Base-by-base conservation (phyloP, 495 filamentous ascomycete species). In the Trichoderma virens region DNA sequence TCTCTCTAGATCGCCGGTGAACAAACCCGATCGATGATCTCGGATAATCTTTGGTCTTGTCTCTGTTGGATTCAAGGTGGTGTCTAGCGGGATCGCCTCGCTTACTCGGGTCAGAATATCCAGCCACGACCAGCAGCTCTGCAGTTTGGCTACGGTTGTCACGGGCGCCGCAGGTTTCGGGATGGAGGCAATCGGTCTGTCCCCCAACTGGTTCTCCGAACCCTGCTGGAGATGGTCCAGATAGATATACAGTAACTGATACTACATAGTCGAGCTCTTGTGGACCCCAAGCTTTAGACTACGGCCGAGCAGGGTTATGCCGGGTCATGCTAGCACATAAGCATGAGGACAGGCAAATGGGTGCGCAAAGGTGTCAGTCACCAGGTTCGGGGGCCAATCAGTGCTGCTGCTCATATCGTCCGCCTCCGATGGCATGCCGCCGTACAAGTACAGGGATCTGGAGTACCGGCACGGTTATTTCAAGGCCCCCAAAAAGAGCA, bases 201-300 rank as follows among this genome's bases (percentile, higher is more conserved):
- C 38, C 18, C 13, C 38, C 38, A 16, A 13, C 38, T 20, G 18
- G 3, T 47, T n/a, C 8, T 23, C 43, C 20, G 43, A 47, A 23
- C 18, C 43, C 43, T 51, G 18, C 45, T 25, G 45, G 45, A 51
- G 45, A 51, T 51, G 45, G 45, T 8, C 45, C 25, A 56, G 51
- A 56, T 56, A 56, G 23, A 56, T 28, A 28, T 30, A 56, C 34
- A 35, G 6, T 6, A 35, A 13, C 6, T 7, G 13, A 35, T 13
- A 35, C 6, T 7, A 35, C 34, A 35, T 7, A 30, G 23, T 56
- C 25, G 13, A 56, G 51, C 51, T 56, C 51, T 9, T 56, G 51
- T 56, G 51, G 51, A 30, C 23, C 45, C 51, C 51, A 56, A 56
- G 27, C 51, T 56, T 56, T 30, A n/a, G 13, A 30, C 51, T 51